Evolutionary conservation across 306 rosid species (phyloP).

Genomic region (Cercis canadensis): DNA sequence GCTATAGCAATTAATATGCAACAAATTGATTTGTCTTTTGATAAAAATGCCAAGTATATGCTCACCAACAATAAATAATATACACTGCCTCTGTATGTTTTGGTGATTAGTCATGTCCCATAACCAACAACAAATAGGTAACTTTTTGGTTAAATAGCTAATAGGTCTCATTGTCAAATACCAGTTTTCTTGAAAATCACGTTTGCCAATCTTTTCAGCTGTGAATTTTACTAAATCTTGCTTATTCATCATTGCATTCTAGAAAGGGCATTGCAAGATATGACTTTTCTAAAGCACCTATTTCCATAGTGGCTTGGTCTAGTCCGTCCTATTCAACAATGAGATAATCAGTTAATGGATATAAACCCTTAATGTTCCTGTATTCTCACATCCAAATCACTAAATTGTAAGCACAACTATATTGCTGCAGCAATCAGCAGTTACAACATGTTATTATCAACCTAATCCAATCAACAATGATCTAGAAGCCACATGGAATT

Average conservation of each 20-base stretch:
- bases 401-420: not conserved
- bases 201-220: conserved; percentile 20
- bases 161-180: not conserved
- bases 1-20: not conserved
- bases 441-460: conserved; percentile 26
- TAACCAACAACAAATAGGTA: conserved; percentile 4
- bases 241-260: not conserved
- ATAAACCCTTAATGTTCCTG: not conserved
- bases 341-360: not conserved
- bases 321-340: not conserved
- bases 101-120: not conserved
- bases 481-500: not conserved
- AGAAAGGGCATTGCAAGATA: conserved; percentile 22
- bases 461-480: conserved; percentile 7
- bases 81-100: too few relatives aligned
- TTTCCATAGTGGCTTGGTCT: not conserved
- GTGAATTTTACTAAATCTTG: conserved; percentile 17
- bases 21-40: not conserved
- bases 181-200: not conserved
- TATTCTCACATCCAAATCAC: conserved; percentile 1
- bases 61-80: too few relatives aligned
- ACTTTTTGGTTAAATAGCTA: not conserved
- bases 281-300: conserved; percentile 11
- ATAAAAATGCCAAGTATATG: conserved; percentile 10
- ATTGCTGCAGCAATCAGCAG: conserved; percentile 17